Conservation (phyloP, 306 rosid genomes). For the Clitoria ternatea region DNA sequence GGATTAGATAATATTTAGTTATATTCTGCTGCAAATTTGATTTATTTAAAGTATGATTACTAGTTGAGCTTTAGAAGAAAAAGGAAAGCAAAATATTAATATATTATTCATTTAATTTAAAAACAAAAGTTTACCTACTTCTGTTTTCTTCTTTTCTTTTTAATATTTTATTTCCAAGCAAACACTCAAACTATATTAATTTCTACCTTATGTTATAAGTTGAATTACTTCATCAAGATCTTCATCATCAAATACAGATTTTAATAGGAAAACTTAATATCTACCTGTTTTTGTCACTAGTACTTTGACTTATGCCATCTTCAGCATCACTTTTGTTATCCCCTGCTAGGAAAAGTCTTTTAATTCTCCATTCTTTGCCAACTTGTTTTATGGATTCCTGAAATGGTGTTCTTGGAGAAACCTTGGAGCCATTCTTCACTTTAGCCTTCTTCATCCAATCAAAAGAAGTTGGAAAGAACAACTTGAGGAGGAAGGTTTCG, state of each 20-base stretch:
- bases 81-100: too few species aligned
- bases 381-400: conserved; percentile 15
- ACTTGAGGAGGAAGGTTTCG: conserved; percentile 51
- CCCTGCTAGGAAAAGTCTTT: conserved; percentile 13
- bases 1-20: background rate
- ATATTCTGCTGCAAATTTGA: background rate
- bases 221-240: background rate
- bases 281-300: conserved; percentile 42
- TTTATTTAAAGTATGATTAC: too few species aligned
- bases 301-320: conserved; percentile 14
- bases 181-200: background rate
- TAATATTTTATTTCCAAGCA: too few species aligned
- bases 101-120: too few species aligned
- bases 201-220: background rate
- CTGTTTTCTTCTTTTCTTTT: too few species aligned
- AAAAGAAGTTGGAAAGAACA: conserved; percentile 60
- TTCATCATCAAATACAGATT: background rate
- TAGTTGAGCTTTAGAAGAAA: too few species aligned
- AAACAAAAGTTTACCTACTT: too few species aligned
- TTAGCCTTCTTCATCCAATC: conserved; percentile 47
- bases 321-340: conserved; percentile 21
- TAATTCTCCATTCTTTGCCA: conserved; percentile 30
- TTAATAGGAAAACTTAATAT: background rate
- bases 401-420: conserved; percentile 25
- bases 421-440: conserved; percentile 32